Evolutionary conservation across 768 basidiomycete species (phyloP).

Genomic region (Rhodotorula babjevae): DNA sequence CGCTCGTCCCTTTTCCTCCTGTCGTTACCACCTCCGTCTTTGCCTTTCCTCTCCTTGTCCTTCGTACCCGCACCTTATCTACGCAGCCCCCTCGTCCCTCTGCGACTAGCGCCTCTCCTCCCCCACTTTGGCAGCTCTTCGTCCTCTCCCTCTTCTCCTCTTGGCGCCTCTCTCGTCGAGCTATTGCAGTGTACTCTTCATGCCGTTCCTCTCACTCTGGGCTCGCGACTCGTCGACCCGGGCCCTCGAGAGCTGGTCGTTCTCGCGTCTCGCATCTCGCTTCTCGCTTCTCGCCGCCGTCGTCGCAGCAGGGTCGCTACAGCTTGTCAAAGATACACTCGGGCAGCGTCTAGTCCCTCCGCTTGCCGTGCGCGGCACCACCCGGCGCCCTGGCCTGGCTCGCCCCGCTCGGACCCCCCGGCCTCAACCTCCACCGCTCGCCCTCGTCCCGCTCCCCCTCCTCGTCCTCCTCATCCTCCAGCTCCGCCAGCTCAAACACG

Average conservation of each 20-base stretch:
- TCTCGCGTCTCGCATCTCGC: no score
- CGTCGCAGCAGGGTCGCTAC: no score
- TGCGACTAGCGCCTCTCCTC: neutral
- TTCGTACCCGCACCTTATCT: no score
- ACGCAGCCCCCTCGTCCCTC: neutral
- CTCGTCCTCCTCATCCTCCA: neutral
- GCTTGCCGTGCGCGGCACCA: neutral
- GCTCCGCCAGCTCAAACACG: slow-evolving; percentile 16
- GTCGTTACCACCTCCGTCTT: neutral
- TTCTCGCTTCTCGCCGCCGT: no score
- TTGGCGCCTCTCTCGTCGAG: neutral
- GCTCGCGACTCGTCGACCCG: no score
- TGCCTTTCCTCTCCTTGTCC: neutral
- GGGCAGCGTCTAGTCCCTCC: neutral
- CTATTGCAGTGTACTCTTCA: neutral
- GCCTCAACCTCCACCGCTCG: no score
- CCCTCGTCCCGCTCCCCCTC: no score
- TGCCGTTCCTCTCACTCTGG: no score
- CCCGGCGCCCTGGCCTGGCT: no score
- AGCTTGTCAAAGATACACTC: no score
- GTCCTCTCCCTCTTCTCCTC: neutral
- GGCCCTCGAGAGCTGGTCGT: no score
- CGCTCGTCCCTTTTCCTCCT: neutral
- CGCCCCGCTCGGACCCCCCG: no score
- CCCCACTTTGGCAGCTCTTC: neutral